phyloP scores from a whole-genome alignment of 1,139 yeast species.

The Sugiyamaella sp. region DNA sequence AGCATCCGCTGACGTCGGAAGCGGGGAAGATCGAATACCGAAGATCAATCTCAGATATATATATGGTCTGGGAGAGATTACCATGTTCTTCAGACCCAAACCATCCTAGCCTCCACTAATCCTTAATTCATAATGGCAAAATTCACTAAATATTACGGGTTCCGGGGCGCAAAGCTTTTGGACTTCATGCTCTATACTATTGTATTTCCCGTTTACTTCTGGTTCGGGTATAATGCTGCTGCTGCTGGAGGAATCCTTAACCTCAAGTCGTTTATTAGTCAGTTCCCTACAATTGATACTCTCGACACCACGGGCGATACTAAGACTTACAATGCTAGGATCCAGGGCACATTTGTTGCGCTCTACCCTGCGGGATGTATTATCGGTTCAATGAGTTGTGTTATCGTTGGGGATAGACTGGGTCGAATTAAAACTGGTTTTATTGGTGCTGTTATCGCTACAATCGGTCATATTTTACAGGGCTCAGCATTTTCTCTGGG shows the following conservation, averaged over 20 bases:
- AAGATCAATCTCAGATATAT: too few species aligned
- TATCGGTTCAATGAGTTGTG: conserved; percentile 62
- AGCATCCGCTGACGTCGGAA: too few species aligned
- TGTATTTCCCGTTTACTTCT: conserved; percentile 5
- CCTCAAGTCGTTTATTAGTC: conserved; percentile 43
- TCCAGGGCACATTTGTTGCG: conserved; percentile 40
- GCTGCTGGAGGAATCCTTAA: conserved; percentile 39
- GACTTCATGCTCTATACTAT: conserved; percentile 3
- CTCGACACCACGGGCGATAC: conserved; percentile 15
- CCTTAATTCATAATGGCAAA: too few species aligned
- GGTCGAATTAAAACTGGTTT: conserved; percentile 70
- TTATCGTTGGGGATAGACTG: conserved; percentile 58
- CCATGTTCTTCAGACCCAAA: too few species aligned
- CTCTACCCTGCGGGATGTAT: conserved; percentile 71
- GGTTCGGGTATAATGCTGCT: conserved; percentile 14
- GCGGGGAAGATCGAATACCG: too few species aligned
- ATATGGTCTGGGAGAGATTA: too few species aligned
- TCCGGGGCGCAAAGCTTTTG: conserved; percentile 9
- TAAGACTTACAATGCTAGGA: conserved; percentile 18
- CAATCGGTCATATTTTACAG: conserved; percentile 66
- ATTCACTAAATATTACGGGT: not conserved
- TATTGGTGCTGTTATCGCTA: conserved; percentile 58
- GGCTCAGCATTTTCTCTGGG: conserved; percentile 60
- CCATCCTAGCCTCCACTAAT: too few species aligned
- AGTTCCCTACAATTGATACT: conserved; percentile 47